Evolutionary conservation across 352 stramenopile genomes (phyloP).

Genomic region (Phytophthora agathidicida): DNA sequence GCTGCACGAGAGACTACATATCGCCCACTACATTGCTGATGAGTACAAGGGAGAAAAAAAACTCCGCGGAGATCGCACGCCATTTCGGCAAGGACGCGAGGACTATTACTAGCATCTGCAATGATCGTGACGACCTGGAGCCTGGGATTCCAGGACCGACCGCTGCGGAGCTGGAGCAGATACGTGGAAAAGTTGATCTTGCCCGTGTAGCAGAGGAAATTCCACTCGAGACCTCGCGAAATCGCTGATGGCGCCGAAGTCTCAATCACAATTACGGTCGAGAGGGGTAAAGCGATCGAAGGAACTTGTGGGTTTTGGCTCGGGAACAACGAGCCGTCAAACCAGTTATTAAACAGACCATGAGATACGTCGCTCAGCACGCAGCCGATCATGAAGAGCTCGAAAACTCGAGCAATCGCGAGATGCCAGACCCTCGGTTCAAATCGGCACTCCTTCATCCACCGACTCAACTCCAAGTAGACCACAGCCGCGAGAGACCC

Average conservation of each 20-base stretch:
- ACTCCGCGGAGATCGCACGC: no score
- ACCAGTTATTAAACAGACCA: background rate
- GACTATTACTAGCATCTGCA: no score
- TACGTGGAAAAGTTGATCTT: slow-evolving; percentile 53
- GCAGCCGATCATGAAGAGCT: background rate
- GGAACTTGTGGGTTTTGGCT: background rate
- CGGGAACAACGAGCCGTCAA: background rate
- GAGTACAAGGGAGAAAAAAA: no score
- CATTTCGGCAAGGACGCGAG: no score
- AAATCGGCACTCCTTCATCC: slow-evolving; percentile 1
- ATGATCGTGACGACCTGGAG: no score
- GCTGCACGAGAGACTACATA: no score
- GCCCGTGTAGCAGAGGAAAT: slow-evolving; percentile 34
- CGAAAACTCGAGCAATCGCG: background rate
- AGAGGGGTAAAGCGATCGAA: background rate
- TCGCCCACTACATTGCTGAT: no score
- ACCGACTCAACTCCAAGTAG: background rate
- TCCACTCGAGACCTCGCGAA: slow-evolving; percentile 38
- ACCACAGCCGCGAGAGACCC: slow-evolving; percentile 10
- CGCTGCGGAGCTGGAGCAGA: no score
- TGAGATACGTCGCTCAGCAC: background rate
- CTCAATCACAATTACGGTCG: slow-evolving; percentile 9
- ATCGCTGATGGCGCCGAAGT: slow-evolving; percentile 22
- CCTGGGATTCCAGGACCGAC: no score
- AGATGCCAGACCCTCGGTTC: slow-evolving; percentile 1